Percentiles rank a stretch among this genome's conserved stretches.
These are phyloP conservation scores for Porpolomopsis calyptriformis DNA, from an alignment of 768 basidiomycete genomes.

Conservation along the genomic window DNA sequence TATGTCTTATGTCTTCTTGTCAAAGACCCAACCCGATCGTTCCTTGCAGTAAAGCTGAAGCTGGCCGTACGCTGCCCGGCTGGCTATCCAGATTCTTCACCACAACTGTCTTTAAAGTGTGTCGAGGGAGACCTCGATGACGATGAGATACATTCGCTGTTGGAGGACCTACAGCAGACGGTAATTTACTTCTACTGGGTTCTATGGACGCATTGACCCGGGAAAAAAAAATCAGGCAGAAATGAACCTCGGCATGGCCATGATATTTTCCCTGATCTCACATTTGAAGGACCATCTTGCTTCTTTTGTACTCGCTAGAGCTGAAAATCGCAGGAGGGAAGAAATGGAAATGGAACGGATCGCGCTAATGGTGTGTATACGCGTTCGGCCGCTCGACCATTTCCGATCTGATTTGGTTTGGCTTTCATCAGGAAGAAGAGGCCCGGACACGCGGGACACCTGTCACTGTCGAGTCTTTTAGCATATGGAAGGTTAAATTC, in stretches of 20 bases:
- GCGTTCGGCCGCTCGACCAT: too few relatives aligned
- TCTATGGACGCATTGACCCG: slow-evolving; percentile 4
- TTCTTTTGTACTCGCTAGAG: slow-evolving; percentile 47
- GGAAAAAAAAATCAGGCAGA: slow-evolving; percentile 41
- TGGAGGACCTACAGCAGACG: slow-evolving; percentile 46
- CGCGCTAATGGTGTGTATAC: slow-evolving; percentile 55
- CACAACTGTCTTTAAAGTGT: slow-evolving; percentile 55
- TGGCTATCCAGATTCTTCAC: slow-evolving; percentile 76
- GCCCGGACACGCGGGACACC: slow-evolving; percentile 84
- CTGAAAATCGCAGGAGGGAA: slow-evolving; percentile 43
- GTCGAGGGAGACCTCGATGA: slow-evolving; percentile 53
- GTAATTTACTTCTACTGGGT: slow-evolving; percentile 27
- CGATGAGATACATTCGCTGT: slow-evolving; percentile 40
- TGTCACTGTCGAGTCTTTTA: slow-evolving; percentile 76
- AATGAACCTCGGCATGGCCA: slow-evolving; percentile 90
- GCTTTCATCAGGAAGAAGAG: slow-evolving; percentile 60
- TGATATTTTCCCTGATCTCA: slow-evolving; percentile 91
- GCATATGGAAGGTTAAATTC: slow-evolving; percentile 72
- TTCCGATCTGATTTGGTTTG: slow-evolving; percentile 5
- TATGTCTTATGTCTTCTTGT: slow-evolving; percentile 24
- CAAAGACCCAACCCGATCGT: slow-evolving; percentile 6
- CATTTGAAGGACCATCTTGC: slow-evolving; percentile 73
- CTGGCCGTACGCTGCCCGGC: slow-evolving; percentile 70
- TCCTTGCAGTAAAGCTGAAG: slow-evolving; percentile 53
- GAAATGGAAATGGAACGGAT: slow-evolving; percentile 66